These are phyloP conservation scores for Mucor plumbeus DNA, from an alignment of 371 early-diverging fungal genomes.

Conservation along the genomic window DNA sequence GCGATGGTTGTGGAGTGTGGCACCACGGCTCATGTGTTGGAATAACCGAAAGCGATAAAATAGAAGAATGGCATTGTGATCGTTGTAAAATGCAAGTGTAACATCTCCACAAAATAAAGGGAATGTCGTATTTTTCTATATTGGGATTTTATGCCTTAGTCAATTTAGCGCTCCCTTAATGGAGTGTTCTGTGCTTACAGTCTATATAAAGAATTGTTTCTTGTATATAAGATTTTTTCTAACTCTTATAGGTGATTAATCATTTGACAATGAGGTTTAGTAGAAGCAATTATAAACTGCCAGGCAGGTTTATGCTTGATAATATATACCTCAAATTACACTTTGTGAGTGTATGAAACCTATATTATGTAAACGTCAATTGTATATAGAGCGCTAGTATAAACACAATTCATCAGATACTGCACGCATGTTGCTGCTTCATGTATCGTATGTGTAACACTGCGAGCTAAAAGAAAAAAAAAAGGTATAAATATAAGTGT, in stretches of 20 bases:
- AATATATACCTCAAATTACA: too few relatives aligned
- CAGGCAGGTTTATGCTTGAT: too few relatives aligned
- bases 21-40: neutral
- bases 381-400: too few relatives aligned
- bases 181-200: neutral
- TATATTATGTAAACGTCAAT: too few relatives aligned
- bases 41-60: neutral
- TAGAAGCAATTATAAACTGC: too few relatives aligned
- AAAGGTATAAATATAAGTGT: neutral
- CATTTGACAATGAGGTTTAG: neutral
- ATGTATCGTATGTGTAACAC: neutral
- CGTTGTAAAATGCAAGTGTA: neutral
- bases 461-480: neutral
- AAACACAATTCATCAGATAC: too few relatives aligned
- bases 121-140: neutral
- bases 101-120: neutral
- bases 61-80: neutral
- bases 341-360: too few relatives aligned
- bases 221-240: neutral
- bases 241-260: neutral
- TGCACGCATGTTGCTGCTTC: neutral
- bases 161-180: neutral
- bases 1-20: neutral
- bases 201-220: neutral
- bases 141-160: neutral